Evolutionary conservation across 2,329 filamentous ascomycete genomes (phyloP), one percentile per base, ranked within the genome.

Genomic region (Fusarium vanettenii): DNA sequence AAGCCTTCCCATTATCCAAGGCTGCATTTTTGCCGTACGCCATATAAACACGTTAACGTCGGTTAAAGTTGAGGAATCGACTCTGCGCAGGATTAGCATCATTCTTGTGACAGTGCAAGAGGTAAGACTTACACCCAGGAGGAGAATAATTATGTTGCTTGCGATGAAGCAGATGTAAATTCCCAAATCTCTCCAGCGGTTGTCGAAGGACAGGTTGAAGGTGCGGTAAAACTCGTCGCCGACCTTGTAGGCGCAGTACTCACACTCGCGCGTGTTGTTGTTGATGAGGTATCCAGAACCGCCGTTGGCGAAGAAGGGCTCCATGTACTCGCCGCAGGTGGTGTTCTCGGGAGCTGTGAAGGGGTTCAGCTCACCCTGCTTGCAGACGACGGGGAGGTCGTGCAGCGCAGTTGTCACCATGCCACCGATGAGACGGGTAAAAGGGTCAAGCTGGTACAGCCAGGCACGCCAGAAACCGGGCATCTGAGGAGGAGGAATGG

Each of bases 131-230:
- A 90, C 89, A 50, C 87, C 89, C 56, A 84, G 9, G 63, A 89
- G 84, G 33, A 91, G 79, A 70, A 91, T 89, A 31, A 94, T 88
- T 78, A 97, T 80, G 81, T 97, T 97, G 80, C 92, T 95, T 16
- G 84, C 94, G 63, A 97, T 88, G 79, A 95, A 97, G 1, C 92
- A 92, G 35, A 89, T 76, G 76, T 92, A 92, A 71, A 97, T 97
- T 2, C 94, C 95, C 66, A 97, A 68, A 76, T 98, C 94, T 65
- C 95, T 89, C 95, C 95, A 97, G 18, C 95, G 86, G 73, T 93
- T 83, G 50, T 85, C 84, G 77, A 92, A 97, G 3, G 84, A 85
- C 78, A 97, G 89, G 3, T 89, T 88, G 20, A 97, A 87, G 0
- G 90, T 87, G 63, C 85, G 80, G 80, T 94, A 97, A 79, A 96